Base-by-base conservation (phyloP, 129 eudicot species). In the Flaveria brownii region DNA sequence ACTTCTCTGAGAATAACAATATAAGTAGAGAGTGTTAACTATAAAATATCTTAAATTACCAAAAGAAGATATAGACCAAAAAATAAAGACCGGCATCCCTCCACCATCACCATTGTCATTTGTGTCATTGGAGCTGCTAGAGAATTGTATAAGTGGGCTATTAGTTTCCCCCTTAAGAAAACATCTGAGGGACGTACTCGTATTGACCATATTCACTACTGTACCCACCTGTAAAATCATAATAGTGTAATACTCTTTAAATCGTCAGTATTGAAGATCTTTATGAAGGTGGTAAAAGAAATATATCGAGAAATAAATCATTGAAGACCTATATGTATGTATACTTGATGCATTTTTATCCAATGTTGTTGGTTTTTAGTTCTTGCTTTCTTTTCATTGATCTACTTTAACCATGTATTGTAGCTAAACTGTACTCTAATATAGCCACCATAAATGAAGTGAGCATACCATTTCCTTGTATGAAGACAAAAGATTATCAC, bases 41-140 rank as follows among this genome's bases (percentile, higher is more conserved):
- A 59, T 25, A 70, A n/a, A 79, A 45, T 59, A 72, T 9, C 23
- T 14, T 18, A 69, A 79, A 86, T 62, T 90, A 90, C 98, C 99
- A 75, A 91, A 91, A 45, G 69, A 64, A 36, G 90, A 74, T 61
- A 94, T 80, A 77, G 99, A 78, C 88, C 77, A 85, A 74, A 88
- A 83, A 6, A 81, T 82, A 79, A 84, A 91, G 55, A 89, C 90
- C 0, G 97, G 89, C 26, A 87, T 76, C 72, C 99, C 96, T 50
- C 97, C 99, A 73, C 96, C 90, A 81, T 91, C 98, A 55, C 99
- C 97, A 52, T 28, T 80, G 68, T 94, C 97, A 78, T 68, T 77
- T 25, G 13, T 62, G 68, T 83, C 78, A 50, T 73, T 83, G 10
- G 87, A 59, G 57, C 47, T 76, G 68, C 54, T 81, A 70, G 96